A percentile compares a stretch with the other conserved stretches of the same genome.
phyloP scores from a whole-genome alignment of 768 basidiomycete genomes.

The Aureoboletus auriporus region DNA sequence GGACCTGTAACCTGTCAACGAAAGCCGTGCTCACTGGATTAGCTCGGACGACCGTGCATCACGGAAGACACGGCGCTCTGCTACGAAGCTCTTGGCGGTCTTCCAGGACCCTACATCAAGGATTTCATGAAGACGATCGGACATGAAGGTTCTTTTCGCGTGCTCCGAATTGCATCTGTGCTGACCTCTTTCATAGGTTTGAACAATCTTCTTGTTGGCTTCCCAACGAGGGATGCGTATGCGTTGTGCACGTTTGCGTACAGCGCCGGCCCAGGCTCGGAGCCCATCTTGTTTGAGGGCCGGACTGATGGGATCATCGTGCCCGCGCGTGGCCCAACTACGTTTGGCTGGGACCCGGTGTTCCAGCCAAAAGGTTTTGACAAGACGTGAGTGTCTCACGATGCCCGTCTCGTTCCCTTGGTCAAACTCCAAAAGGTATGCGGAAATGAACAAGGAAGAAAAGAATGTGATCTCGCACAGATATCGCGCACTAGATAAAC shows the following conservation, averaged over 20 bases:
- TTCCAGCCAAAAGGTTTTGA: constrained; percentile 77
- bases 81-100: constrained; percentile 82
- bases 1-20: not conserved
- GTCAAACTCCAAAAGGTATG: constrained; percentile 39
- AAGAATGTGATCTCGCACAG: constrained; percentile 69
- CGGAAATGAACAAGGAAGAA: constrained; percentile 60
- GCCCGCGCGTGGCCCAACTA: constrained; percentile 66
- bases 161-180: not conserved
- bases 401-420: not conserved
- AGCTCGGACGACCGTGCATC: constrained; percentile 54
- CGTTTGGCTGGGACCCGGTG: constrained; percentile 90
- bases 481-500: constrained; percentile 57
- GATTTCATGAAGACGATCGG: constrained; percentile 81
- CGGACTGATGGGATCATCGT: constrained; percentile 89
- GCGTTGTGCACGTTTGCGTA: constrained; percentile 98
- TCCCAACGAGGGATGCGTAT: constrained; percentile 73
- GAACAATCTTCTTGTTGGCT: constrained; percentile 76
- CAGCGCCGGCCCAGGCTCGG: constrained; percentile 72
- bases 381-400: constrained; percentile 56
- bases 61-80: constrained; percentile 96
- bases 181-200: constrained; percentile 45
- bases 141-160: constrained; percentile 59
- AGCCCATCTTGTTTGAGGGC: constrained; percentile 84
- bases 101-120: constrained; percentile 98
- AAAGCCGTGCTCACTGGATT: not conserved